Evolutionary conservation across 139 green algal genomes (phyloP).

Genomic region (Coccomyxa sp.): DNA sequence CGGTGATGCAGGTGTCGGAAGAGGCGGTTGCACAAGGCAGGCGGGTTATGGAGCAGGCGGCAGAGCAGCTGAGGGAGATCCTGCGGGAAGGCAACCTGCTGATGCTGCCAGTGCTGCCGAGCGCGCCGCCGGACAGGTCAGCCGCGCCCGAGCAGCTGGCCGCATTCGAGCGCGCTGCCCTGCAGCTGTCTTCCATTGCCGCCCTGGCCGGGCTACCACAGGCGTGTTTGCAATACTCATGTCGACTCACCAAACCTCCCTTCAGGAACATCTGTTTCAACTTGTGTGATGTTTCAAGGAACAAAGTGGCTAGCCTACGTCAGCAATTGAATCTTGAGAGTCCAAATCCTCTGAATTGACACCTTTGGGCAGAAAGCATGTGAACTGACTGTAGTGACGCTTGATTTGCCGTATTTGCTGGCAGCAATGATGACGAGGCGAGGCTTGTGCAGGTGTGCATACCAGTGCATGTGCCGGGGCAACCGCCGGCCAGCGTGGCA

Average conservation of each 20-base stretch:
- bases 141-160: not conserved
- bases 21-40: not conserved
- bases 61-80: not conserved
- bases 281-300: too few relatives aligned
- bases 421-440: not conserved
- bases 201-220: conserved; percentile 32
- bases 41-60: not conserved
- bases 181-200: conserved; percentile 32
- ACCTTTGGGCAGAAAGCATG: too few relatives aligned
- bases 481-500: conserved; percentile 23
- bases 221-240: conserved; percentile 8
- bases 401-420: too few relatives aligned
- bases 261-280: too few relatives aligned
- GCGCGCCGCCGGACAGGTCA: conserved; percentile 8
- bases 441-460: conserved; percentile 14
- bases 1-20: not conserved
- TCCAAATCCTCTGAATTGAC: too few relatives aligned
- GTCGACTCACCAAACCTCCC: too few relatives aligned
- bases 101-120: conserved; percentile 17
- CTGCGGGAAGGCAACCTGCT: not conserved
- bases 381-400: too few relatives aligned
- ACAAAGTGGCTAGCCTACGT: too few relatives aligned
- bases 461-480: conserved; percentile 2
- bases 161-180: conserved; percentile 8
- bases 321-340: too few relatives aligned